Base-by-base conservation (phyloP, 1,284 basidiomycete genomes). In the Cutaneotrichosporon sp. region DNA sequence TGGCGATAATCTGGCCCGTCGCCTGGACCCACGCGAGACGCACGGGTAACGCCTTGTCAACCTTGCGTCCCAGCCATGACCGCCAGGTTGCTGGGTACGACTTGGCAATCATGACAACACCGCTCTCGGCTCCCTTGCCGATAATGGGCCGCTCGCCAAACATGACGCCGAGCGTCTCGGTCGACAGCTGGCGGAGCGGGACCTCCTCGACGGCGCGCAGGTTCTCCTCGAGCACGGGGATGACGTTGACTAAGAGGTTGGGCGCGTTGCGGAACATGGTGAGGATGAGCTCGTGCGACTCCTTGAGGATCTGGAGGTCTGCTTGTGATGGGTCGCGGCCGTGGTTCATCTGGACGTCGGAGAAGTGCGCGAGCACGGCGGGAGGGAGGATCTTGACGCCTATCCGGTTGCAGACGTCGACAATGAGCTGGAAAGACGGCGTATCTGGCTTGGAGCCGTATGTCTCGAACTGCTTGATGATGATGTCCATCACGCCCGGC, bases 141-240 rank as follows among this genome's bases (percentile, higher is more conserved):
- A 86, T 85, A 69, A 64, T 47, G 5, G 74, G 69, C 31, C 87
- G 87, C 67, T 90, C 78, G 0, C 88, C 87, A 74, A 92, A 95
- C 89, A 99, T 95, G 64, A 89, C 86, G 0, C 94, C 95, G 0
- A 99, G 83, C 0, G 88, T 89, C 66, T 89, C 85, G 0, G 92
- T 93, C 4, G 90, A 91, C 62, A 94, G 84, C 5, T 87, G 75
- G 20, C 95, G 86, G 1, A 95, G 80, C 46, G 86, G 83, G 0
- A 87, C 79, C 47, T 92, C 72, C 42, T 79, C 87, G 63, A 92
- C 89, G 0, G 89, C 87, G 18, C 87, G 85, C 5, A 98, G 83
- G 74, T 97, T 93, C 70, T 93, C 90, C 76, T 97, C 95, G 14
- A 99, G 85, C 62, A 94, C 89, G 0, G 95, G 95, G 16, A 99